Conservation (phyloP, 345 rosid genomes). For the Sisymbrium altissimum region DNA sequence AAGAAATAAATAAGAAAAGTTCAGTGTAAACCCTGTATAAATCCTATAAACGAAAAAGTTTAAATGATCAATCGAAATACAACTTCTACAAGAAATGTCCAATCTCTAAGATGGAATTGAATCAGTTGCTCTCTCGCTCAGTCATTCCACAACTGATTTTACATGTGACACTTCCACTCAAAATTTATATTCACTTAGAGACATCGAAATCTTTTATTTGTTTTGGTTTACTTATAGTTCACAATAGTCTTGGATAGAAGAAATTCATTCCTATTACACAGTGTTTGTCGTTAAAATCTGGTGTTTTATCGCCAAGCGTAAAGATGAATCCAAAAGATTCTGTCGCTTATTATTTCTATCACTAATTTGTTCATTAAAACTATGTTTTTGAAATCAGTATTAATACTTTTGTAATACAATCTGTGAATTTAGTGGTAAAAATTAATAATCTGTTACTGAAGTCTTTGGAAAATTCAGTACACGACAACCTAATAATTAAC, state of each 20-base stretch:
- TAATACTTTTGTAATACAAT: no score
- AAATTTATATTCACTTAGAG: not conserved
- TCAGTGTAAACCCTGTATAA: not conserved
- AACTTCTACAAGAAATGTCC: not conserved
- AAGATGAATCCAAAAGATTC: no score
- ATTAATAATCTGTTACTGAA: no score
- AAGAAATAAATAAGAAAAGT: not conserved
- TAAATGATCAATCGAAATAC: not conserved
- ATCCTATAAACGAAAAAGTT: not conserved
- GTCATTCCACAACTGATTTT: not conserved
- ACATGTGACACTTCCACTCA: not conserved
- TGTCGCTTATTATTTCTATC: not conserved
- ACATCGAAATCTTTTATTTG: not conserved
- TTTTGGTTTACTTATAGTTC: no score
- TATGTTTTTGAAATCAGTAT: no score
- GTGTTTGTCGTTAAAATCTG: no score
- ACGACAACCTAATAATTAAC: no score
- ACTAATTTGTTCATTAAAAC: not conserved
- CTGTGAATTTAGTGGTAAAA: no score
- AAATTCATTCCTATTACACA: no score
- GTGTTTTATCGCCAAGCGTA: no score
- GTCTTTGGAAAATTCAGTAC: no score
- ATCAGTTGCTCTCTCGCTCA: not conserved
- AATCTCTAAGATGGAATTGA: not conserved
- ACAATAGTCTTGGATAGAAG: no score